Evolutionary conservation across 2,329 filamentous ascomycete species (phyloP).

Genomic region (Reticulascus tulasneorum): DNA sequence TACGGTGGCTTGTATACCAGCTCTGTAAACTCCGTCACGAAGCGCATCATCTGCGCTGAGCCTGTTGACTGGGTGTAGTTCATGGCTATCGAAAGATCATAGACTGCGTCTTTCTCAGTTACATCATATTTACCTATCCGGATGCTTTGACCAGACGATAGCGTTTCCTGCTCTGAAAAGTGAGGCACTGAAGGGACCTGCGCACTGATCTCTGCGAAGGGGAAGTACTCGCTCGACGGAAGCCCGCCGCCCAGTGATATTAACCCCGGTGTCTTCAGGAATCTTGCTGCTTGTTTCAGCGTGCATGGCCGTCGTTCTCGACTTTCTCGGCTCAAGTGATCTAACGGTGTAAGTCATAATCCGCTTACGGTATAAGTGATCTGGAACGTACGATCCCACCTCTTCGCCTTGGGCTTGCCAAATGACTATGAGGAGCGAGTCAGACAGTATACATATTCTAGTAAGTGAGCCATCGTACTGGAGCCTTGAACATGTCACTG

Average conservation of each 20-base stretch:
- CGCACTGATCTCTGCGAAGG: constrained; percentile 74
- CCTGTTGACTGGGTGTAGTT: constrained; percentile 92
- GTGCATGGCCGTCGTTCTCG: constrained; percentile 59
- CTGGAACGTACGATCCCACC: constrained; percentile 79
- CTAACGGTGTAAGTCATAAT: constrained; percentile 25
- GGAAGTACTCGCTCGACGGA: constrained; percentile 86
- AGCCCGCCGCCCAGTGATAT: constrained; percentile 92
- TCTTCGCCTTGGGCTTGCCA: constrained; percentile 70
- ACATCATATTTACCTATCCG: constrained; percentile 82
- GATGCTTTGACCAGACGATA: constrained; percentile 55
- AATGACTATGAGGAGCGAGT: constrained; percentile 20
- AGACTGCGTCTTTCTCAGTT: constrained; percentile 47
- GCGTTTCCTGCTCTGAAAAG: constrained; percentile 67
- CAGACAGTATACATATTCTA: constrained; percentile 6
- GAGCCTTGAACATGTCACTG: constrained; percentile 79
- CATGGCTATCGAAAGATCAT: constrained; percentile 81
- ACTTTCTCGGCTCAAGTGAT: constrained; percentile 60
- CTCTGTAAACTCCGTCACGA: constrained; percentile 92
- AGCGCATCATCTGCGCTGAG: constrained; percentile 81
- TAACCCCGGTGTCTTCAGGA: constrained; percentile 74
- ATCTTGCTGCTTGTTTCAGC: constrained; percentile 78
- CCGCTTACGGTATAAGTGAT: too few species aligned
- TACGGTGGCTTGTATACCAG: constrained; percentile 84
- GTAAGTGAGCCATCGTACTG: constrained; percentile 39
- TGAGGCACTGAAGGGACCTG: constrained; percentile 66